Evolutionary conservation across 352 stramenopile species (phyloP), one percentile per base, ranked within the genome.

Genomic region (Aphanomyces stellatus): DNA sequence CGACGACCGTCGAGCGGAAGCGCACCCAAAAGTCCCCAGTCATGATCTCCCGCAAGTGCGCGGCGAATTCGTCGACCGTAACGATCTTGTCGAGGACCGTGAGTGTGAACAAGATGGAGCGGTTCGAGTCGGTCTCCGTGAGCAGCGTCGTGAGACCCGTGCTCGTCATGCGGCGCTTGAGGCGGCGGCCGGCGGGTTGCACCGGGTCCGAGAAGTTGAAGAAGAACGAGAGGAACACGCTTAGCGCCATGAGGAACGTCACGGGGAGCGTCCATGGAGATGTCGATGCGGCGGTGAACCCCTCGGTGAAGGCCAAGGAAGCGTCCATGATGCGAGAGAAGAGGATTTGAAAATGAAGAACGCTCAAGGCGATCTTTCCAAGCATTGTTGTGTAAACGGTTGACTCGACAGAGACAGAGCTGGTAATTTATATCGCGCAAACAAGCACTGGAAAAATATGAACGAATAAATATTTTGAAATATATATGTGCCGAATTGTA

Each of bases 21-120:
- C 84, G 81, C 15, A 68, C 59, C 65, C 90, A 90, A 71, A 92
- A 92, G 19, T 37, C 60, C 30, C 68, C 49, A 53, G 90, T 81
- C 57, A 91, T 78, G 51, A 81, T 78, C 41, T 70, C 48, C 42
- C 84, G 80, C 43, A 91, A 69, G 0, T 80, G 77, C 56, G 71
- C 76, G 1, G 77, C 76, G 46, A 87, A 79, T 51, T 80, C 72
- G 19, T 79, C 71, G 22, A 66, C 68, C 17, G 73, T 72, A 28
- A 91, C n/a, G 19, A 43, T 51, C 27, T 61, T 82, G 10, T 79
- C 70, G 27, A 92, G 61, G 4, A 79, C 79, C 17, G 90, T 69
- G 51, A 91, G 75, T 17, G 69, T 83, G 60, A 92, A 76, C 37
- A 82, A 81, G 61, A 92, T 90, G 33, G 81, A 90, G 61, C 87